Base-by-base conservation (phyloP, 768 basidiomycete species). In the Russula sp. region DNA sequence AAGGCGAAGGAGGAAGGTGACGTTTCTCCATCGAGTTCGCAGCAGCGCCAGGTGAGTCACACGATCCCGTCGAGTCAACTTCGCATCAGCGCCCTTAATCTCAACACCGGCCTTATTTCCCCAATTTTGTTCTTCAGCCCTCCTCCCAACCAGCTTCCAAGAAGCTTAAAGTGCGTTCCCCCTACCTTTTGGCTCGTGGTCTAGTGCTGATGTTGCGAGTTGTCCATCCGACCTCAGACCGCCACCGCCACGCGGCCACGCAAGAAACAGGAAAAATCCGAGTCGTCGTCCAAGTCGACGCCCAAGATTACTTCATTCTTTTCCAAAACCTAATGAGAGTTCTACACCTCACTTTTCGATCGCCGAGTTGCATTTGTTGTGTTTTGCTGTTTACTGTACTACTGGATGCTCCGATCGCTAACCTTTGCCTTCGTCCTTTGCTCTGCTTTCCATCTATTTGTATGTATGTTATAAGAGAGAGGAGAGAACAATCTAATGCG, bases 261-360 rank as follows among this genome's bases (percentile, higher is more conserved):
- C 62, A 66, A 55, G 57, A 64, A 67, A 49, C 55, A 54, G 37
- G 64, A 45, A 9, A 62, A 52, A 44, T 39, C 40, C 16, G 53
- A 45, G 18, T 27, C 11, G 32, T 52, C 58, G n/a, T 39, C 55
- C 45, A 42, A 59, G 1, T 49, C 64, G 51, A 55, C 60, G 3
- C 48, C 39, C 57, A 66, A 68, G 65, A 68, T 68, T 51, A 68
- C 67, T 6, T 62, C 67, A 14, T 68, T 68, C 55, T 68, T 68
- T 42, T 14, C 64, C 44, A 66, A 62, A 47, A 32, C 52, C 3
- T 48, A 27, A 27, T 27, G 13, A 48, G 20, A 27, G 0, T 48
- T 47, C 40, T 42, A 4, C 39, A 4, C 20, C 44, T 2, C 44
- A 3, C 8, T n/a, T 45, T 31, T 32, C 55, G 48, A 31, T 34